Percentiles rank a stretch among this genome's conserved stretches.
Conservation (phyloP, 257 asterid genomes). For the Solanum tacnaense region DNA sequence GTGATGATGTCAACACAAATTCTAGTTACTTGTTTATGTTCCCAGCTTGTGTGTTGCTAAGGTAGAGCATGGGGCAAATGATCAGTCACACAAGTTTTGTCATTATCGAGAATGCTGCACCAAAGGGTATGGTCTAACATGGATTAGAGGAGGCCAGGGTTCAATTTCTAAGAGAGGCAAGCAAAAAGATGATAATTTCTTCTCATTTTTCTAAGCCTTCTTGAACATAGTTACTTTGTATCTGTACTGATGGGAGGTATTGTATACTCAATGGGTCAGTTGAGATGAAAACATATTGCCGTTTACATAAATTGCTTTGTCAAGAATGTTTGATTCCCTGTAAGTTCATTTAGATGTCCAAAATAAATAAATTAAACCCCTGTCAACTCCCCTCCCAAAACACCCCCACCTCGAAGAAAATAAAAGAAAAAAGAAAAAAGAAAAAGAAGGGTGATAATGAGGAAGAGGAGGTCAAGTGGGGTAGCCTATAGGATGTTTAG, state of each 20-base stretch:
- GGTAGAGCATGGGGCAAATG: background rate
- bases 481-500: background rate
- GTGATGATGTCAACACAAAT: background rate
- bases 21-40: background rate
- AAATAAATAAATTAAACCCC: background rate
- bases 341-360: background rate
- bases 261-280: background rate
- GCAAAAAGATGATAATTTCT: background rate
- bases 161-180: background rate
- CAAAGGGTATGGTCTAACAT: background rate
- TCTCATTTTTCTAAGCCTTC: background rate
- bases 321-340: background rate
- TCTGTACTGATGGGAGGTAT: background rate
- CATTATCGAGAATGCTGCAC: background rate
- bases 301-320: background rate
- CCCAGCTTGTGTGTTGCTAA: background rate
- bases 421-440: background rate
- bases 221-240: background rate
- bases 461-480: background rate
- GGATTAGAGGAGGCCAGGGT: background rate
- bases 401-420: background rate
- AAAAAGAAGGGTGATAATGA: background rate
- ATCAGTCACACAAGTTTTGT: background rate
- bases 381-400: background rate
- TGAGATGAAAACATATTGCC: background rate